A percentile compares a stretch with the other conserved stretches of the same genome.
Evolutionary conservation across 257 asterid genomes (phyloP).

Genomic region (Scutellaria baicalensis): DNA sequence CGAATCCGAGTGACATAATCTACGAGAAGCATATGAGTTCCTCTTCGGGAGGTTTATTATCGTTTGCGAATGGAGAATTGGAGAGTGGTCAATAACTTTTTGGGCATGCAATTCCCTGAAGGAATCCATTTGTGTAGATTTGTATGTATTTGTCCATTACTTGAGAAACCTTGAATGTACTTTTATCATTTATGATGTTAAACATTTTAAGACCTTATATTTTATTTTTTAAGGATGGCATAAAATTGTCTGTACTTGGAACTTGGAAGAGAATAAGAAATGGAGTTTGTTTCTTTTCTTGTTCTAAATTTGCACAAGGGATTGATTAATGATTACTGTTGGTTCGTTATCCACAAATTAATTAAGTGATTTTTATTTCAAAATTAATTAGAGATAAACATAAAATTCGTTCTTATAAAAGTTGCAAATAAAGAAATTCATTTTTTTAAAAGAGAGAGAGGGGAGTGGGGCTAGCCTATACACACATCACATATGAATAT

Average conservation of each 20-base stretch:
- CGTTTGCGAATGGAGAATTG: conserved; percentile 17
- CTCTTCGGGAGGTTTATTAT: conserved; percentile 8
- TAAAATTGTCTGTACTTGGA: conserved; percentile 7
- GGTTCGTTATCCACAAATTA: no score
- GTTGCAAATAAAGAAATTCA: no score
- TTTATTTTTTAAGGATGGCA: conserved; percentile 20
- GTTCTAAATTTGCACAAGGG: background rate
- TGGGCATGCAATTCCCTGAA: conserved; percentile 12
- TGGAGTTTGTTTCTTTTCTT: background rate
- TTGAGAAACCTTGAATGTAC: background rate
- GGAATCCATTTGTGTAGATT: conserved; percentile 13
- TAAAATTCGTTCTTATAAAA: no score
- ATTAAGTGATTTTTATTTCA: no score
- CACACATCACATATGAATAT: background rate
- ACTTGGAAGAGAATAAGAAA: conserved; percentile 23
- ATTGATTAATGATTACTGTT: background rate
- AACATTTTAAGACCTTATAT: conserved; percentile 5
- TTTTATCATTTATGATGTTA: conserved; percentile 7
- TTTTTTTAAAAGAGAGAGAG: no score
- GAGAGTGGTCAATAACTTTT: conserved; percentile 21
- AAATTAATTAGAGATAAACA: no score
- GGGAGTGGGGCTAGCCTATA: background rate
- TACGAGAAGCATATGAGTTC: conserved; percentile 7
- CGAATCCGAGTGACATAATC: conserved; percentile 44
- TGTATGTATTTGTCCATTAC: conserved; percentile 21